Base-by-base conservation (phyloP, 2,329 filamentous ascomycete species). In the Bipolaris victoriae region DNA sequence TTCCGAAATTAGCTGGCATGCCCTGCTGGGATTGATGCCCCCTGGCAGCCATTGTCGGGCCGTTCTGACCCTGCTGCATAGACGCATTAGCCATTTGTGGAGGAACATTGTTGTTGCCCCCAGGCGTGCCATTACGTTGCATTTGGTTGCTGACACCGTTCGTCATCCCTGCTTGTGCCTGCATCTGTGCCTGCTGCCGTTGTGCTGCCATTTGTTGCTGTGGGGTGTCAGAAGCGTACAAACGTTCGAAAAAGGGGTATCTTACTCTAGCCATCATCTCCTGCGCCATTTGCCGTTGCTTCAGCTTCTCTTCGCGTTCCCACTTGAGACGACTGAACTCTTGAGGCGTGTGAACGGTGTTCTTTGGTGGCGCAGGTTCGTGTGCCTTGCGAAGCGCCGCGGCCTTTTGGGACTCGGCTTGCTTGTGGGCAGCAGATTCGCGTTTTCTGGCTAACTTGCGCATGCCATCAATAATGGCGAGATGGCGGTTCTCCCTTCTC, bases 401-500 rank as follows among this genome's bases (percentile, higher is more conserved):
- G 55, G 92, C 86, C 68, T 81, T 82, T 55, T 78, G 76, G 31
- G 79, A 83, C 72, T 97, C 92, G 71, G 94, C 90, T 73, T 95
- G 91, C 80, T 98, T 98, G 72, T 95, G 92, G 26, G 87, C 81
- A 24, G 86, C 84, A 10, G 90, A 90, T 78, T 99, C 95, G 24
- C 94, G 87, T 78, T 97, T 98, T 82, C 97, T 96, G 0, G 93
- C 93, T 46, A 97, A 77, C 75, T 98, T 99, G 40, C 93, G 87
- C 91, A 98, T 97, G 3, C 91, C 91, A 77, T 98, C 94, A 65
- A 99, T 88, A 68, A 98, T 83, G 44, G 90, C 90, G 55, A 98
- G 81, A 71, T 97, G 91, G 71, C 92, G 91, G 61, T 92, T 90
- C 62, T 92, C 91, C 63, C 91, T 88, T 54, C 93, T 87, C 60